A percentile compares a stretch with the other conserved stretches of the same genome.
phyloP scores from a whole-genome alignment of 352 stramenopile genomes.

The Globisporangium okanoganense region DNA sequence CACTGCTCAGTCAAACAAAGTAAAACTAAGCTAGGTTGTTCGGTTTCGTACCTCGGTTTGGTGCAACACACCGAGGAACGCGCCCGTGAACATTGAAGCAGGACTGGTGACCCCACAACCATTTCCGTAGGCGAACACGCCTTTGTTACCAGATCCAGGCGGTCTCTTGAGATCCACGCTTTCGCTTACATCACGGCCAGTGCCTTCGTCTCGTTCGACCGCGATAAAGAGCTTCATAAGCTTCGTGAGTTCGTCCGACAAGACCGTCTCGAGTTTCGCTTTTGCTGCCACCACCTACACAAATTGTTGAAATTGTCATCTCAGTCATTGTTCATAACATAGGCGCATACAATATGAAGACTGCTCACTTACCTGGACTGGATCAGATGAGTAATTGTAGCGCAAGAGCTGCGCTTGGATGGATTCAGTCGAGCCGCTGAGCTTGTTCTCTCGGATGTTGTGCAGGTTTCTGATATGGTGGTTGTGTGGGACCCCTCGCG shows the following conservation, averaged over 20 bases:
- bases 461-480: slow-evolving; percentile 60
- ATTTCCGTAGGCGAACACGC: slow-evolving; percentile 22
- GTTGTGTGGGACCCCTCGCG: slow-evolving; percentile 2
- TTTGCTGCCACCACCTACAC: slow-evolving; percentile 29
- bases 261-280: slow-evolving; percentile 26
- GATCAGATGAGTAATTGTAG: slow-evolving; percentile 51
- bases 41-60: slow-evolving; percentile 34
- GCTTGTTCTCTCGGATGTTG: slow-evolving; percentile 39
- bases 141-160: neutral
- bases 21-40: neutral
- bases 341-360: neutral
- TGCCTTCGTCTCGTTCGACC: slow-evolving; percentile 1
- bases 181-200: slow-evolving; percentile 1
- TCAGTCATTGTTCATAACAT: too few relatives aligned
- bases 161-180: slow-evolving; percentile 1
- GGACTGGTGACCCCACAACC: slow-evolving; percentile 29
- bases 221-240: slow-evolving; percentile 26
- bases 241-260: slow-evolving; percentile 21
- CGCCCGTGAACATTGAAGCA: slow-evolving; percentile 40
- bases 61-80: slow-evolving; percentile 41
- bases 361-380: slow-evolving; percentile 25
- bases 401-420: slow-evolving; percentile 30
- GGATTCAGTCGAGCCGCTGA: slow-evolving; percentile 15
- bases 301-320: neutral
- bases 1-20: neutral